Conservation (phyloP, 345 rosid genomes). For the Corchorus olitorius region DNA sequence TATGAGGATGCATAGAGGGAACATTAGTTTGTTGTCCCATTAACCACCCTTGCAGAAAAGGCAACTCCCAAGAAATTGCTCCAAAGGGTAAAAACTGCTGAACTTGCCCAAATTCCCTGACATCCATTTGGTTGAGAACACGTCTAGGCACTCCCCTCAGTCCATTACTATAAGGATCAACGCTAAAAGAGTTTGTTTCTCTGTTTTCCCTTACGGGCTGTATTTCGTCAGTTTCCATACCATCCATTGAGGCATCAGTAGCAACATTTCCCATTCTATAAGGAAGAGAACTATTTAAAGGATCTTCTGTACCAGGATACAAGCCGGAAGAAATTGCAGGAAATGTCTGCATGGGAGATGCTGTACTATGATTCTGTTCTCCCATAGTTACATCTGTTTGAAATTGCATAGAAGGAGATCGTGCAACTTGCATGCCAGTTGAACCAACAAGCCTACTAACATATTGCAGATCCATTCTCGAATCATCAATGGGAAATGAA, state of each 20-base stretch:
- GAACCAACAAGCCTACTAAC: slow-evolving; percentile 39
- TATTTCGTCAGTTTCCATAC: slow-evolving; percentile 69
- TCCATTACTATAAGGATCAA: slow-evolving; percentile 30
- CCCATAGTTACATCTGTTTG: slow-evolving; percentile 41
- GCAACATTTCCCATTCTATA: slow-evolving; percentile 39
- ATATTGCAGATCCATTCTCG: slow-evolving; percentile 41
- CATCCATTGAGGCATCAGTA: slow-evolving; percentile 42
- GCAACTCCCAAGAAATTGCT: slow-evolving; percentile 66
- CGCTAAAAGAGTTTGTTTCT: slow-evolving; percentile 19
- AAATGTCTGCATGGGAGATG: slow-evolving; percentile 47
- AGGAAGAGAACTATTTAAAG: slow-evolving; percentile 31
- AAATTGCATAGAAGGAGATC: slow-evolving; percentile 31
- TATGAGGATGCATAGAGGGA: slow-evolving; percentile 46
- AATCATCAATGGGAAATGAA: slow-evolving; percentile 49
- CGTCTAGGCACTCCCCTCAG: slow-evolving; percentile 26
- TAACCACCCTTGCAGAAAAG: slow-evolving; percentile 77
- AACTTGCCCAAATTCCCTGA: slow-evolving; percentile 50
- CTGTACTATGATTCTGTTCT: slow-evolving; percentile 36
- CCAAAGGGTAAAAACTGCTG: slow-evolving; percentile 56
- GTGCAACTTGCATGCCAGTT: slow-evolving; percentile 41
- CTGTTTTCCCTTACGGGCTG: slow-evolving; percentile 44
- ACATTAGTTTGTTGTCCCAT: slow-evolving; percentile 71
- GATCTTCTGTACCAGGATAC: slow-evolving; percentile 31
- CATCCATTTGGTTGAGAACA: slow-evolving; percentile 28
- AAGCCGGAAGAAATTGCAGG: slow-evolving; percentile 46